Conservation (phyloP, 2,329 filamentous ascomycete genomes). For the Pleomassaria siparia region DNA sequence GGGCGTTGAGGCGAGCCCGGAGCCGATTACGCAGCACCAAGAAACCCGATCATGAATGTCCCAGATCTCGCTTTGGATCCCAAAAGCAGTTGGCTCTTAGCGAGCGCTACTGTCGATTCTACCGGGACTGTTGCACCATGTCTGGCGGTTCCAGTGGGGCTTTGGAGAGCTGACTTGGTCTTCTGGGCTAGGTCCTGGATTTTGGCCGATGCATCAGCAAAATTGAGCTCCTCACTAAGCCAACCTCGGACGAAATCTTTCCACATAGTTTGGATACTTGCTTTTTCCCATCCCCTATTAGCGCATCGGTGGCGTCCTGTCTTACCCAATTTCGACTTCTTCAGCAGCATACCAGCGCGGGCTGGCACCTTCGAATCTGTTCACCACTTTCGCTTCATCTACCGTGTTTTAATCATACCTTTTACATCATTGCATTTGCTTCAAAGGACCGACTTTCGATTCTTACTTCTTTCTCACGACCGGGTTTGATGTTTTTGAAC, state of each 20-base stretch:
- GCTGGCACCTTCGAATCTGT: conserved; percentile 9
- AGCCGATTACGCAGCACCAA: conserved; percentile 17
- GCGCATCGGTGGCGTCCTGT: background rate
- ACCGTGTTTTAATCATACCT: conserved; percentile 9
- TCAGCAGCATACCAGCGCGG: background rate
- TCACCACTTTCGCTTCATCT: conserved; percentile 37
- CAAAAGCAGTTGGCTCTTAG: no score
- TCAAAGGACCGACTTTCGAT: background rate
- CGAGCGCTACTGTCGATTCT: no score
- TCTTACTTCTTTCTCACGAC: conserved; percentile 2
- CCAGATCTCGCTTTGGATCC: conserved; percentile 11
- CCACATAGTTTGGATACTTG: background rate
- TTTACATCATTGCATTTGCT: conserved; percentile 8
- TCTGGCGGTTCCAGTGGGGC: no score
- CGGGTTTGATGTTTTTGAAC: background rate
- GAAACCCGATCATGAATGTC: conserved; percentile 15
- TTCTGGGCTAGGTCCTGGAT: no score
- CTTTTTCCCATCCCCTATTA: background rate
- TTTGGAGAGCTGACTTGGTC: no score
- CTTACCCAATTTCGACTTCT: background rate
- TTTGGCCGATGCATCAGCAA: no score
- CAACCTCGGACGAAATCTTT: background rate
- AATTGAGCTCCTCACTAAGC: no score
- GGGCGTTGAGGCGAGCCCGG: conserved; percentile 21
- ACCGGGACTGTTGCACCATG: no score